These are phyloP conservation scores for Aspergillus sp. DNA, from an alignment of 2,329 filamentous ascomycete species.

Conservation along the genomic window DNA sequence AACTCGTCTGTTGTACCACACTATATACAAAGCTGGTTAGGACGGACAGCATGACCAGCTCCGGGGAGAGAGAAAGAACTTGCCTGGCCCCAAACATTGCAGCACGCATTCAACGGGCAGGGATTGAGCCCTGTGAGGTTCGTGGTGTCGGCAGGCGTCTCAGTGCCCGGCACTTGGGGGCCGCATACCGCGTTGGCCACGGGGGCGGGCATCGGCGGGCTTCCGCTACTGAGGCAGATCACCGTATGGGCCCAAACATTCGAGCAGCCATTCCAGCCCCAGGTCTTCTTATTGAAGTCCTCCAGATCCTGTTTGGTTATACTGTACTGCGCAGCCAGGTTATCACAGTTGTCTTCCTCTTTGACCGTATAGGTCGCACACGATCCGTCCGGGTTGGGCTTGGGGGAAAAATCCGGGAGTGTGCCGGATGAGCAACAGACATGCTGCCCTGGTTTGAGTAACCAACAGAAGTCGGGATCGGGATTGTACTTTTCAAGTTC, in stretches of 20 bases:
- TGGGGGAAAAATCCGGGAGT: slow-evolving; percentile 26
- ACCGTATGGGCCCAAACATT: slow-evolving; percentile 16
- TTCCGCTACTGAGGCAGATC: neutral
- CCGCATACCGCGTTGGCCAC: too few relatives aligned
- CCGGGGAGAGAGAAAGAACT: too few relatives aligned
- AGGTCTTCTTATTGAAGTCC: slow-evolving; percentile 39
- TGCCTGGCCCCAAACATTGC: too few relatives aligned
- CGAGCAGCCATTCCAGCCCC: slow-evolving; percentile 42
- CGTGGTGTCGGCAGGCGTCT: neutral
- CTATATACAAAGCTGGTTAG: too few relatives aligned
- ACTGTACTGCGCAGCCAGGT: slow-evolving; percentile 2
- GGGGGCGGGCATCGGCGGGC: neutral
- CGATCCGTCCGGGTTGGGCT: slow-evolving; percentile 32
- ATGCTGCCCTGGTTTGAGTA: neutral
- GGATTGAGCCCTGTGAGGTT: slow-evolving; percentile 29
- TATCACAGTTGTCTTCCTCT: slow-evolving; percentile 30
- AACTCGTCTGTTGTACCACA: too few relatives aligned
- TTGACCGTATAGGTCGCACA: slow-evolving; percentile 35
- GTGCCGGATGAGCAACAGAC: too few relatives aligned
- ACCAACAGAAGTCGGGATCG: neutral
- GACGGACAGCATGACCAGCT: too few relatives aligned
- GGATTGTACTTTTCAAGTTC: neutral
- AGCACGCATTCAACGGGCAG: slow-evolving; percentile 18
- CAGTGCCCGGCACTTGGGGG: too few relatives aligned
- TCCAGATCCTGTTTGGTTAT: slow-evolving; percentile 30